Base-by-base conservation (phyloP, 495 filamentous ascomycete genomes). In the Penicillium crystallinum region DNA sequence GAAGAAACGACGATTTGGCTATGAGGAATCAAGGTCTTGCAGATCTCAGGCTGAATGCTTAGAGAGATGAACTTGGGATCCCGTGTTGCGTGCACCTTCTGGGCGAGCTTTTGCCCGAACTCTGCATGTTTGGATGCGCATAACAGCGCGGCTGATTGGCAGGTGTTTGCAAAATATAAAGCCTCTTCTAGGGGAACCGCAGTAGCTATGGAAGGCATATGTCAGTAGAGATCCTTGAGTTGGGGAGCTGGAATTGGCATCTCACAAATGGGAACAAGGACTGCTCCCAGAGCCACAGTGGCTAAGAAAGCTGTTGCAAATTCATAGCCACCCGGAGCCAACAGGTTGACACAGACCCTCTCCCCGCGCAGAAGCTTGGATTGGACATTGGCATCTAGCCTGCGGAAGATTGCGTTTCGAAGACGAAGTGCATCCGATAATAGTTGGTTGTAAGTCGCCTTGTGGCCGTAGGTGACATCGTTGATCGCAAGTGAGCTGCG, bases 291-390 rank as follows among this genome's bases (percentile, higher is more conserved):
- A 3, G 74, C 71, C 14, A 76, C 55, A 7, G 70, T 67, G 0
- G 73, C 70, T 15, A 75, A 55, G 43, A 76, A 68, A 0, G 65
- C 73, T 11, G 76, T 70, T 1, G 71, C 64, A 39, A 71, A 78
- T 45, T 77, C 75, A 49, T 77, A 78, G 0, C 74, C 71, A 2
- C 75, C 75, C 0, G 72, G 62, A 8, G 71, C 73, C 10, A 78
- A 50, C 4, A 78, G 48, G 6, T 67, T 70, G 49, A 78, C 65
- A 50, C 68, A 76, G 12, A 78, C 69, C 53, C 74, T 73, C 10
- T 69, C 57, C 19, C 67, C 53, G 12, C 56, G 49, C 3, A 62
- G 8, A 9, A 33, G 30, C 8, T 14, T 33, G 11, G 30, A 4
- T 9, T 33, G 7, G 8, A 2, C 2, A 14, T 14, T 10, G 30